phyloP scores from a whole-genome alignment of 1,284 basidiomycete species.

The Golubevia pallescens region DNA sequence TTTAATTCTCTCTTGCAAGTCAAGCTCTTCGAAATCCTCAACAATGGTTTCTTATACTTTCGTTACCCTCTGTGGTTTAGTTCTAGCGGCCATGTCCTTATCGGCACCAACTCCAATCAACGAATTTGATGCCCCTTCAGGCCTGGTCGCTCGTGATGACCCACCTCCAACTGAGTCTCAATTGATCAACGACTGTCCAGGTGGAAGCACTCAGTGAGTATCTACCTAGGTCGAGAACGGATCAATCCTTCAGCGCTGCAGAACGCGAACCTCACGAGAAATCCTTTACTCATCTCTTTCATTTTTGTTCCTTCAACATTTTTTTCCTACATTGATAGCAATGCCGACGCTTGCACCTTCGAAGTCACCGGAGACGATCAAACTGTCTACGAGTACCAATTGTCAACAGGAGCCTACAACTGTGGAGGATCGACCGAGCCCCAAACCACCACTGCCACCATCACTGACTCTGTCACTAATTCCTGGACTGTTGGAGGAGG shows the following conservation, averaged over 20 bases:
- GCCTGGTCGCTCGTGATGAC: neutral
- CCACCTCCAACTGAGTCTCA: neutral
- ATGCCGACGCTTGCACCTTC: neutral
- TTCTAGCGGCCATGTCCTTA: neutral
- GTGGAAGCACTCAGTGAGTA: neutral
- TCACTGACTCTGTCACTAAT: neutral
- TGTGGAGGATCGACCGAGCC: neutral
- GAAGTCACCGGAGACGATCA: neutral
- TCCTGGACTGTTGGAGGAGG: neutral
- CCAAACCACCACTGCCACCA: neutral
- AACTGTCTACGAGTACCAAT: neutral
- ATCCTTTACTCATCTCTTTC: neutral
- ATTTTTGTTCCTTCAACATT: neutral
- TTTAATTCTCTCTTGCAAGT: neutral
- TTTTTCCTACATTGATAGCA: neutral
- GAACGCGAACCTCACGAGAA: neutral
- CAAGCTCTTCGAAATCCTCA: neutral
- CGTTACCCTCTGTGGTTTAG: neutral
- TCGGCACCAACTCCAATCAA: neutral
- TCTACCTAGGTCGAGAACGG: neutral
- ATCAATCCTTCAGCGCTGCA: neutral
- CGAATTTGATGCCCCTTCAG: neutral
- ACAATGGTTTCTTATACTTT: neutral
- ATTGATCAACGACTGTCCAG: neutral
- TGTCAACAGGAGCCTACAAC: neutral